Evolutionary conservation across 352 stramenopile genomes (phyloP), one percentile per base, ranked within the genome.

Genomic region (Phytophthora cryptogea): DNA sequence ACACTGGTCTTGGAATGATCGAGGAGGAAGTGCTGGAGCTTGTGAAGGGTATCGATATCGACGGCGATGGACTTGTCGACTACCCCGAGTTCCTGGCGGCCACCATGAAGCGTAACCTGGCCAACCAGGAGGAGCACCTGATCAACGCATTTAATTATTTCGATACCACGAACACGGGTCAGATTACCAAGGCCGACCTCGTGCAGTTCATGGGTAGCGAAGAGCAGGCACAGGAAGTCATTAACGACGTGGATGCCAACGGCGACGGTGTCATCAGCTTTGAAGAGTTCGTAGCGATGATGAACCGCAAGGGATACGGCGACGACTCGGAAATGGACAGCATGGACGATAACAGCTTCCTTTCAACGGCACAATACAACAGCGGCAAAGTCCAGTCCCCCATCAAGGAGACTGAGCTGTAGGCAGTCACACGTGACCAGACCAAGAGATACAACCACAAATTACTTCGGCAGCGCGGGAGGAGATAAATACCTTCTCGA

Each of bases 71-170:
- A 14, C 74, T 90, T 26, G 80, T 93, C 10, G 90, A 97, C 69
- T 97, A 96, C 68, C 82, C 88, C 4, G 89, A 97, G 62, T 97
- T 97, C 57, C 62, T 97, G 39, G 90, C 90, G 23, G 90, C 90
- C 14, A 97, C 90, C 16, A 97, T 97, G 87, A 95, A 97, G 74
- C 80, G 80, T 2, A 94, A 94, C 67, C 50, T 90, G 37, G 76
- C 83, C 57, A 93, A 92, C 75, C 91, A 93, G 70, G 65, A 93
- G 56, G 81, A 94, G 63, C 90, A 96, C 60, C 72, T 96, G 32
- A 74, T 92, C 44, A 93, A 94, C 63, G 86, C 86, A 72, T 95
- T 95, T 82, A 94, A 95, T 79, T 94, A 95, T 83, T 95, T 95
- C 53, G 86, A 94, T 65, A 94, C 84, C 16, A 92, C 89, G 57